Base-by-base conservation (phyloP, 164 flowering plant species). In the Vitis amurensis region DNA sequence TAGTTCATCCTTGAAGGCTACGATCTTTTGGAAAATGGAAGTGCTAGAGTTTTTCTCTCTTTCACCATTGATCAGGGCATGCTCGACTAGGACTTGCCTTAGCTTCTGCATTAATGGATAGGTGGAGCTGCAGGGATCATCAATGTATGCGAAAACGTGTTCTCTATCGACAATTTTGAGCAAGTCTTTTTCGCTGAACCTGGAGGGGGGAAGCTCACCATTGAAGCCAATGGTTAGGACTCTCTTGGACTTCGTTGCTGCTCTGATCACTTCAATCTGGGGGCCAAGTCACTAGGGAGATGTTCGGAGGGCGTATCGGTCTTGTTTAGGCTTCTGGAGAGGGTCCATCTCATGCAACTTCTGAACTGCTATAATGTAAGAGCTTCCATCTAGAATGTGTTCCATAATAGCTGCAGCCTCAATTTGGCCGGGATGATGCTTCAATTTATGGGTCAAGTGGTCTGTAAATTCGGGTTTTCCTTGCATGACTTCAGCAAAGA, bases 371-470 rank as follows among this genome's bases (percentile, higher is more conserved):
- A 1, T 31, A 31, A 31, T 5, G 37, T 31, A 31, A 31, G 37
- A 1, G 37, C 37, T 31, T 31, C 37, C 37, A 5, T 31, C 37
- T 31, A 31, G 37, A 31, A 31, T 31, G 37, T 31, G 37, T 31
- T 31, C 37, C 37, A 31, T 31, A 31, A 31, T 31, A 31, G 37
- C 37, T 31, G 37, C 37, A 31, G 16, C 81, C 63, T 80, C 81
- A 55, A 80, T 80, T 68, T 80, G 84, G 3, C 84, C 84, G 11
- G 81, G 84, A 53, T 80, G 84, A 65, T 80, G 84, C 73, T 80
- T 80, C 71, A 80, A 37, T 44, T 51, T n/a, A 61, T 80, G 84
- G 4, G 81, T 80, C 62, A 77, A 51, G 15, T 74, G 81, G 15
- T 77, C 81, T 59, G 37, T 31, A 5, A 31, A 31, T 31, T 31